Evolutionary conservation across 2,329 filamentous ascomycete genomes (phyloP).

Genomic region (Calonectria pseudoreteaudii): DNA sequence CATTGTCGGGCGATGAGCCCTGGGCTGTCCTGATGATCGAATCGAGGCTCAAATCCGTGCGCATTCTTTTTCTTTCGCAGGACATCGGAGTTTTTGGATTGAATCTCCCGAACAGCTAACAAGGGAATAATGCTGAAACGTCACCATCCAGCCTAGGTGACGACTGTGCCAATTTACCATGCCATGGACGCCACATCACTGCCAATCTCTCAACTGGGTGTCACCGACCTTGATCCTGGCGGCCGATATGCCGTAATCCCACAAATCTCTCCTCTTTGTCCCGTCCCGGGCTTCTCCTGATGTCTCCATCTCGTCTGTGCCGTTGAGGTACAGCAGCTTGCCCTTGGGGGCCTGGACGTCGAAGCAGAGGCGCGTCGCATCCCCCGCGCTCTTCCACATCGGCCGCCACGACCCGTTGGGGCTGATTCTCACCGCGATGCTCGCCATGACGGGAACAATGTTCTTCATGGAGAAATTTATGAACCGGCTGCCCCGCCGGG

Average conservation of each 20-base stretch:
- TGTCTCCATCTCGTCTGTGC: constrained; percentile 43
- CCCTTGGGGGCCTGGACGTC: constrained; percentile 42
- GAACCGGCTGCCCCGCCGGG: constrained; percentile 41
- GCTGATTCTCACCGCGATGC: constrained; percentile 36
- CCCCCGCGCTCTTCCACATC: constrained; percentile 47
- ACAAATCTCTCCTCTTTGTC: constrained; percentile 45
- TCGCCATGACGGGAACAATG: constrained; percentile 39
- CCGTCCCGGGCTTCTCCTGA: constrained; percentile 46
- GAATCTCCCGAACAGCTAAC: neutral
- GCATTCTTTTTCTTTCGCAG: neutral
- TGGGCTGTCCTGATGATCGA: neutral
- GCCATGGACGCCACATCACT: constrained; percentile 29
- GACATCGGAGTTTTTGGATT: neutral
- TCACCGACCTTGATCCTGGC: constrained; percentile 41
- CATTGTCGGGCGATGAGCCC: neutral
- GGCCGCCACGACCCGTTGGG: constrained; percentile 48
- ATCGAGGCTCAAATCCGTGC: neutral
- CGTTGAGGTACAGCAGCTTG: constrained; percentile 49
- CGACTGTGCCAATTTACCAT: neutral
- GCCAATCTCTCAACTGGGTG: constrained; percentile 43
- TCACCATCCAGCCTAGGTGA: neutral
- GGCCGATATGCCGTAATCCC: constrained; percentile 45
- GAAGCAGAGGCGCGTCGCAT: constrained; percentile 48
- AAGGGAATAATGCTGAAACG: neutral
- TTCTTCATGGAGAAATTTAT: constrained; percentile 39